These are phyloP conservation scores for Stereocaulon alpinum DNA, from an alignment of 495 filamentous ascomycete genomes.

Conservation along the genomic window DNA sequence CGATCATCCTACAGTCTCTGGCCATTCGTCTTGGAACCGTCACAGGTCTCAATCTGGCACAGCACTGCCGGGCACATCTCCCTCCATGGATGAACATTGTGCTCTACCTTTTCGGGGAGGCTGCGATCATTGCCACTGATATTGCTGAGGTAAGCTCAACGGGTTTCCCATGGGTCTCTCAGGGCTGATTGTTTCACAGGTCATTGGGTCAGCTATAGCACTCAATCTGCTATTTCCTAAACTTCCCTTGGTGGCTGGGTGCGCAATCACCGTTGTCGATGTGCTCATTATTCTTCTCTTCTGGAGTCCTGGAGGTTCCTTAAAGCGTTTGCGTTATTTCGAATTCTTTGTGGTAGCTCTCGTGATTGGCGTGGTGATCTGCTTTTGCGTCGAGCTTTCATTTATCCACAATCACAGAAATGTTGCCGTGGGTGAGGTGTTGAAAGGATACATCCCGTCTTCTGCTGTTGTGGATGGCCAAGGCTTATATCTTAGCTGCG, in stretches of 20 bases:
- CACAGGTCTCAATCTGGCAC: conserved; percentile 69
- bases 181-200: conserved; percentile 36
- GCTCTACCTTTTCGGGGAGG: conserved; percentile 66
- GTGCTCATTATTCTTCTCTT: conserved; percentile 80
- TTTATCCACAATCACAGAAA: conserved; percentile 45
- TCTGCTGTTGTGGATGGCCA: conserved; percentile 57
- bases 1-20: conserved; percentile 71
- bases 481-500: conserved; percentile 80
- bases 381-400: conserved; percentile 82
- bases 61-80: conserved; percentile 66
- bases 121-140: conserved; percentile 78
- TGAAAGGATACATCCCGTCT: conserved; percentile 75
- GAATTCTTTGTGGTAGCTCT: conserved; percentile 71
- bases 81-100: conserved; percentile 66
- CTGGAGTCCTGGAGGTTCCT: conserved; percentile 64
- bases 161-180: not conserved
- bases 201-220: conserved; percentile 87
- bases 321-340: conserved; percentile 64
- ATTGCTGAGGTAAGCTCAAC: conserved; percentile 58
- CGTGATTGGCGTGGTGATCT: conserved; percentile 77
- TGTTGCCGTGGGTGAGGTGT: conserved; percentile 63
- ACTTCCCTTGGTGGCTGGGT: conserved; percentile 76
- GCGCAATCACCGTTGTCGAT: conserved; percentile 74
- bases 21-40: conserved; percentile 81
- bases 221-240: conserved; percentile 65